Conservation (phyloP, 192 early-diverging fungal species). For the Backusella psychrophila region DNA sequence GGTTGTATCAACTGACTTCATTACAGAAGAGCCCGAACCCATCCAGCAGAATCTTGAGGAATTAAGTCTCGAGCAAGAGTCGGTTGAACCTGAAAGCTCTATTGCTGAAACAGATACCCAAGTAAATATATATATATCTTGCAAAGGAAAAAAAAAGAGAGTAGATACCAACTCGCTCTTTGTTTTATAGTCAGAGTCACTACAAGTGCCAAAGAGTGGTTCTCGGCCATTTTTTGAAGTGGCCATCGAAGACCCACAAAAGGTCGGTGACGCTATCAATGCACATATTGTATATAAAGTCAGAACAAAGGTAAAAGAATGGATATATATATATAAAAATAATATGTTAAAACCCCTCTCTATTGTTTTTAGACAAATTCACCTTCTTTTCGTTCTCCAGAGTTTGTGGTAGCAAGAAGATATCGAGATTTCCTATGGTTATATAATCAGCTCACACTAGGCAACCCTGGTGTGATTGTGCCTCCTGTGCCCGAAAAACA, state of each 20-base stretch:
- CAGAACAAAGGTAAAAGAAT: conserved; percentile 57
- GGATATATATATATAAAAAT: neutral
- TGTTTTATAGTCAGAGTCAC: conserved; percentile 16
- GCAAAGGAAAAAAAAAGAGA: neutral
- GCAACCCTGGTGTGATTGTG: conserved; percentile 87
- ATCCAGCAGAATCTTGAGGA: neutral
- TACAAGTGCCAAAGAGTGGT: conserved; percentile 37
- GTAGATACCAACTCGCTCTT: neutral
- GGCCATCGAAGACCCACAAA: conserved; percentile 82
- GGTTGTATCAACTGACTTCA: neutral
- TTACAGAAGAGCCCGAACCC: neutral
- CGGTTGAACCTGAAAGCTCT: neutral
- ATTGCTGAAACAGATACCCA: conserved; percentile 7
- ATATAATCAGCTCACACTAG: conserved; percentile 71
- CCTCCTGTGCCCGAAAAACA: conserved; percentile 95
- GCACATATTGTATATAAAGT: conserved; percentile 88
- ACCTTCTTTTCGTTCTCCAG: conserved; percentile 69
- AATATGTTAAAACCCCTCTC: too few species aligned
- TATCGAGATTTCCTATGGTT: conserved; percentile 96
- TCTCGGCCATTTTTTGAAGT: conserved; percentile 58
- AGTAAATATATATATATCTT: neutral
- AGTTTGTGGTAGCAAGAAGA: conserved; percentile 81
- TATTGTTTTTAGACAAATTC: conserved; percentile 59
- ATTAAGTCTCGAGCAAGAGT: neutral
- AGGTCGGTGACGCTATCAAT: conserved; percentile 86